Conservation (phyloP, 225 moss, liverwort and hornwort species). For the Marchantia paleacea region DNA sequence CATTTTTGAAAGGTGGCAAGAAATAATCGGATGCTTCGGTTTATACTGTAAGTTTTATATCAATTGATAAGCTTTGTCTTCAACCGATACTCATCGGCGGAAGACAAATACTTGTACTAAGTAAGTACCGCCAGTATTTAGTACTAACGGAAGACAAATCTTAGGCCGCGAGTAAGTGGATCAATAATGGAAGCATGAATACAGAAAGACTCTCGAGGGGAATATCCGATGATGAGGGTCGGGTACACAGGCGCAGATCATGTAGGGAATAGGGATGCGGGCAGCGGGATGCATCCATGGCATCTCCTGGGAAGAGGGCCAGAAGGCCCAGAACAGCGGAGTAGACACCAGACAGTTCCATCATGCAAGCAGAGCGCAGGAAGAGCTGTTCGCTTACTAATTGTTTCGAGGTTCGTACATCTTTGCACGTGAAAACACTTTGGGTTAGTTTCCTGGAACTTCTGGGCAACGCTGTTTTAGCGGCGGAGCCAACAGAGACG, state of each 20-base stretch:
- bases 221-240: background rate
- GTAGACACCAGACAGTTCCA: background rate
- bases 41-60: no score
- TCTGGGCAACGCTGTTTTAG: background rate
- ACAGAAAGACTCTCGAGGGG: background rate
- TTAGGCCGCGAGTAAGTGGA: background rate
- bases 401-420: background rate
- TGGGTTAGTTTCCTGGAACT: background rate
- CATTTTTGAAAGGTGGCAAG: no score
- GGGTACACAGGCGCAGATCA: background rate
- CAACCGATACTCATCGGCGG: no score
- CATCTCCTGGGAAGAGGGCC: background rate
- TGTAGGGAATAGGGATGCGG: background rate
- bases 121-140: no score
- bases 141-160: no score
- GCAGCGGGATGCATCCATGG: background rate
- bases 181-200: background rate
- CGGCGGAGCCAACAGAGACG: background rate
- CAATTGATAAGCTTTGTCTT: no score
- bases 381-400: background rate
- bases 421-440: background rate
- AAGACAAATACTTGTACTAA: no score
- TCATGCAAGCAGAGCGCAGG: background rate
- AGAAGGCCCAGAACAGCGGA: background rate
- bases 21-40: no score